A percentile compares a stretch with the other conserved stretches of the same genome.
Conservation (phyloP, 2,329 filamentous ascomycete genomes). For the Claviceps spartinae region DNA sequence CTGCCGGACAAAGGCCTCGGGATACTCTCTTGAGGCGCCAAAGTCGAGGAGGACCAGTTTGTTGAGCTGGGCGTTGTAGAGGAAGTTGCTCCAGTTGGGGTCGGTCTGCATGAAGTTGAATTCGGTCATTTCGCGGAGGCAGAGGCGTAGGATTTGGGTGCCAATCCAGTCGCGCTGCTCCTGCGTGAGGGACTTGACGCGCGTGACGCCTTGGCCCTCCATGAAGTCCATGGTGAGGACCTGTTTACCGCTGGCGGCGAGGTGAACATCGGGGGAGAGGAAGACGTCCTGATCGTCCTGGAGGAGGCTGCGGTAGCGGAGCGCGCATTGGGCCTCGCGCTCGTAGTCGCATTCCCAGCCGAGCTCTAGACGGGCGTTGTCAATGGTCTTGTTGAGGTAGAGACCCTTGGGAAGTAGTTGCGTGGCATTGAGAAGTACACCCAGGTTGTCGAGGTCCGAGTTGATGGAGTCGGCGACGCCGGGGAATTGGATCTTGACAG, state of each 20-base stretch:
- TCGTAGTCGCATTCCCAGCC: conserved; percentile 96
- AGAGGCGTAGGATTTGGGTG: conserved; percentile 81
- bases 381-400: conserved; percentile 93
- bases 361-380: conserved; percentile 81
- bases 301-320: conserved; percentile 66
- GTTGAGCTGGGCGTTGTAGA: conserved; percentile 61
- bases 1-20: conserved; percentile 60
- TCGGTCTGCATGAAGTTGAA: conserved; percentile 99
- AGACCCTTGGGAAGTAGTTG: conserved; percentile 80
- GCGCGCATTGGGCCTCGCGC: conserved; percentile 72
- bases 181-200: conserved; percentile 61
- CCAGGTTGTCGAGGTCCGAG: conserved; percentile 88
- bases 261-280: conserved; percentile 62
- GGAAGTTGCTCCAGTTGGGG: conserved; percentile 98
- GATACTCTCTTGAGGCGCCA: conserved; percentile 79
- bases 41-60: conserved; percentile 91
- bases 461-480: conserved; percentile 93
- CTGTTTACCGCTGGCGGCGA: conserved; percentile 68
- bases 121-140: conserved; percentile 81
- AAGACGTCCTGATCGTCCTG: conserved; percentile 53
- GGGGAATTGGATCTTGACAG: conserved; percentile 95
- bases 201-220: conserved; percentile 74
- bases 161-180: conserved; percentile 91
- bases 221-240: conserved; percentile 92
- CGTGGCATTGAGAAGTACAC: conserved; percentile 79